phyloP scores from a whole-genome alignment of 2,329 filamentous ascomycete genomes.

The Claviceps fusiformis region DNA sequence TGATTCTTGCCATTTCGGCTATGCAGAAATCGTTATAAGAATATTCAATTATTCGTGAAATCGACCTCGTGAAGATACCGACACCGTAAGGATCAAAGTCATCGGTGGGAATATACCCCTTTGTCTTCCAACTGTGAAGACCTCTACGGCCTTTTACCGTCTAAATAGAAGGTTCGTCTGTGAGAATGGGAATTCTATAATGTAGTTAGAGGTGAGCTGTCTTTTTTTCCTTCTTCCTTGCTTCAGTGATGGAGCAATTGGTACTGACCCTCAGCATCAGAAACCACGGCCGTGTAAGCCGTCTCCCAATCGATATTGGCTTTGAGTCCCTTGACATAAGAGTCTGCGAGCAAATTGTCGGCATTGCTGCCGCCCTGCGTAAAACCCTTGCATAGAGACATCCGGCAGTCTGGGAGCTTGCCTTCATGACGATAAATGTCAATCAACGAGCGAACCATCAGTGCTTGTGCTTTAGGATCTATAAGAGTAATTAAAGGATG shows the following conservation, averaged over 20 bases:
- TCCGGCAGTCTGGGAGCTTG: conserved; percentile 62
- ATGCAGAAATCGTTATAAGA: conserved; percentile 69
- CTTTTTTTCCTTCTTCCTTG: background rate
- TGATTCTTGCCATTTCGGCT: conserved; percentile 42
- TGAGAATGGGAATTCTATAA: background rate
- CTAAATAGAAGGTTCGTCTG: conserved; percentile 45
- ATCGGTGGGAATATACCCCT: conserved; percentile 59
- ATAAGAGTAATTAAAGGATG: conserved; percentile 59
- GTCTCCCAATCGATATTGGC: conserved; percentile 53
- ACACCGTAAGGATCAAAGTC: conserved; percentile 50
- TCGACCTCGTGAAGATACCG: conserved; percentile 53
- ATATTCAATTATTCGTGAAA: conserved; percentile 67
- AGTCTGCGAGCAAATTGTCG: conserved; percentile 56
- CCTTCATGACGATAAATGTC: conserved; percentile 59
- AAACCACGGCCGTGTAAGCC: conserved; percentile 59
- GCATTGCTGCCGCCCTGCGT: conserved; percentile 68
- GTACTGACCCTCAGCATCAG: conserved; percentile 48
- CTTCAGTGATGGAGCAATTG: background rate
- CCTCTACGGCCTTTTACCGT: conserved; percentile 58
- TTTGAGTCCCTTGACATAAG: conserved; percentile 56
- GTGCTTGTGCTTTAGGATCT: conserved; percentile 52
- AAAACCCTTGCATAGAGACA: conserved; percentile 63
- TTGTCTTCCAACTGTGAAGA: conserved; percentile 53
- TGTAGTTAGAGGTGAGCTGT: conserved; percentile 18
- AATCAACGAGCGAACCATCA: conserved; percentile 57